These are phyloP conservation scores for Actinomortierella wolfii DNA, from an alignment of 371 early-diverging fungal species.

Conservation along the genomic window DNA sequence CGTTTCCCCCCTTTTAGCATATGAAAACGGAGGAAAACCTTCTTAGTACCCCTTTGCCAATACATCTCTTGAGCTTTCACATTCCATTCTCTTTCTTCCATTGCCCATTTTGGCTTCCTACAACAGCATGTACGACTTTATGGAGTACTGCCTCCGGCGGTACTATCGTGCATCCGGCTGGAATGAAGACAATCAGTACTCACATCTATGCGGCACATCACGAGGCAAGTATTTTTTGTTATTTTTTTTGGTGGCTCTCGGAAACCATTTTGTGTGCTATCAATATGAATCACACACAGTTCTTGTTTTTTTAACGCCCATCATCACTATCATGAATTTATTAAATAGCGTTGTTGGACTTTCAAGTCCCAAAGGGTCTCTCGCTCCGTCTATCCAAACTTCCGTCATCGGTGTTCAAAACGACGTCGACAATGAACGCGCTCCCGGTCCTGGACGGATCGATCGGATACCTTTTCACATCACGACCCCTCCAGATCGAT, in stretches of 20 bases:
- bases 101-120: slow-evolving; percentile 29
- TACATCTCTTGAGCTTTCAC: too few relatives aligned
- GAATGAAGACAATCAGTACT: slow-evolving; percentile 81
- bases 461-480: slow-evolving; percentile 83
- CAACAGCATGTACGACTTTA: slow-evolving; percentile 75
- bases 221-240: slow-evolving; percentile 43
- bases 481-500: slow-evolving; percentile 66
- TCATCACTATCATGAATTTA: slow-evolving; percentile 9
- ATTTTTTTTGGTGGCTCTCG: background rate
- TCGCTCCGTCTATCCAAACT: slow-evolving; percentile 74
- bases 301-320: background rate
- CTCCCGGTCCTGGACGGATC: slow-evolving; percentile 73
- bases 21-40: too few relatives aligned
- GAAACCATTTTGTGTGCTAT: background rate
- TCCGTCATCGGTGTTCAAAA: slow-evolving; percentile 76
- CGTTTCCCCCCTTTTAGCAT: too few relatives aligned
- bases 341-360: slow-evolving; percentile 69
- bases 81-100: background rate
- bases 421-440: slow-evolving; percentile 76
- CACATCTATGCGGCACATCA: slow-evolving; percentile 75
- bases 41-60: too few relatives aligned
- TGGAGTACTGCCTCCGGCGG: slow-evolving; percentile 79
- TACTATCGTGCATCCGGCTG: slow-evolving; percentile 79
- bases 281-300: background rate
- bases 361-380: slow-evolving; percentile 75